Percentiles rank a stretch among this genome's conserved stretches.
Evolutionary conservation across 2,329 filamentous ascomycete species (phyloP).

Genomic region (Aspergillus pseudonomiae): DNA sequence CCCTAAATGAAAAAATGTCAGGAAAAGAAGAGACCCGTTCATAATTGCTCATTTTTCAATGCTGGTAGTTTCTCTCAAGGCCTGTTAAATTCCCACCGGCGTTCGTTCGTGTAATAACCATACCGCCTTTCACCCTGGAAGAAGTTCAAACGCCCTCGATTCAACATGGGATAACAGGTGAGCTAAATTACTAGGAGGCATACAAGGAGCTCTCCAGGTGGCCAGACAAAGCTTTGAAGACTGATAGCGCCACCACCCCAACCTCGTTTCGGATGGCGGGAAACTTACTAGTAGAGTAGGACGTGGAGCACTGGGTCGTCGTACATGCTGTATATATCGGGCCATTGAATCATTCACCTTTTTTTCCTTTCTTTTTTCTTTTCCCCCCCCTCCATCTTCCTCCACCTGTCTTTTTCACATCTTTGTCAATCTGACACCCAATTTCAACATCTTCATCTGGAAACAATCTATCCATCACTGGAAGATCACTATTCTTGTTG

Average conservation of each 20-base stretch:
- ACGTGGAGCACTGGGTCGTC: conserved; percentile 11
- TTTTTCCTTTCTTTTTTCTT: background rate
- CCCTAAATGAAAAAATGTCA: background rate
- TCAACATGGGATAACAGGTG: background rate
- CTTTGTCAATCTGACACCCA: conserved; percentile 5
- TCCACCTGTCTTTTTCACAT: background rate
- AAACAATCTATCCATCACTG: background rate
- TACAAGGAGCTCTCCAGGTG: conserved; percentile 11
- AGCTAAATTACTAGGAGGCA: conserved; percentile 6
- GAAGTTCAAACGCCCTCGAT: background rate
- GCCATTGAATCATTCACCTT: conserved; percentile 10
- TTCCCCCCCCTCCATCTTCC: background rate
- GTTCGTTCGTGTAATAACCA: background rate
- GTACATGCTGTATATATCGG: conserved; percentile 24
- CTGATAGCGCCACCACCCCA: conserved; percentile 27
- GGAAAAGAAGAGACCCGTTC: background rate
- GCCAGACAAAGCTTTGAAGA: conserved; percentile 20
- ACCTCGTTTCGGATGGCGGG: conserved; percentile 17
- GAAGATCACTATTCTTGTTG: background rate
- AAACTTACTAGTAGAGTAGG: conserved; percentile 1
- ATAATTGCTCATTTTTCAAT: background rate
- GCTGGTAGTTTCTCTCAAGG: background rate
- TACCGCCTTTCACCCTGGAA: background rate
- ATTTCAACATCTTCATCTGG: background rate
- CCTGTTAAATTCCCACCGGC: background rate